phyloP scores from a whole-genome alignment of 2,329 filamentous ascomycete species.

The Orbilia oligospora region DNA sequence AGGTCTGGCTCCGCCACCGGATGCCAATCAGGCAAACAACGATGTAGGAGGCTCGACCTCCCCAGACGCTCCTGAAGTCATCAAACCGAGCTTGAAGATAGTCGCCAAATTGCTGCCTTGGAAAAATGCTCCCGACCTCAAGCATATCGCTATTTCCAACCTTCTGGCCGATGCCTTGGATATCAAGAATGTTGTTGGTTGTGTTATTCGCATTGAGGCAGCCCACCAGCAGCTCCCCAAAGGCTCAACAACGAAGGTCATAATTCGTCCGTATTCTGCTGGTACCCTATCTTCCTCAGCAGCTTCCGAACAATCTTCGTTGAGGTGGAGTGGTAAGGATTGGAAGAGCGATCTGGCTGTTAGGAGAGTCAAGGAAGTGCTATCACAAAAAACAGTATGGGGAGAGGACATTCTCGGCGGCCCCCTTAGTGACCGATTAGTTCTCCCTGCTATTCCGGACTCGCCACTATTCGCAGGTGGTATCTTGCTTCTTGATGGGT shows the following conservation, averaged over 20 bases:
- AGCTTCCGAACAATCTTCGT: constrained; percentile 53
- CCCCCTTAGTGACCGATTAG: constrained; percentile 88
- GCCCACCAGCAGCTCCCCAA: constrained; percentile 80
- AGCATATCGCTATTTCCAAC: constrained; percentile 83
- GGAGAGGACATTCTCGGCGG: constrained; percentile 78
- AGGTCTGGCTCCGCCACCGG: constrained; percentile 79
- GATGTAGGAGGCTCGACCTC: constrained; percentile 74
- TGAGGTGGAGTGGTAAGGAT: constrained; percentile 62
- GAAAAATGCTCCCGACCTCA: constrained; percentile 87
- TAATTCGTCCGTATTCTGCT: constrained; percentile 82
- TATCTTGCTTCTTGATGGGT: constrained; percentile 79
- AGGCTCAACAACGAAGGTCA: constrained; percentile 77
- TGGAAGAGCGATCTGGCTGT: constrained; percentile 63
- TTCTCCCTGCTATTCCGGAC: constrained; percentile 76
- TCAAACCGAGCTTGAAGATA: constrained; percentile 71
- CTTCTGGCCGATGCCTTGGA: constrained; percentile 81
- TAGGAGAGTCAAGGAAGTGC: constrained; percentile 62
- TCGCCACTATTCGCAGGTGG: constrained; percentile 76
- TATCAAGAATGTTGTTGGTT: constrained; percentile 79
- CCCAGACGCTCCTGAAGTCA: constrained; percentile 67
- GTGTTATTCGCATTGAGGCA: constrained; percentile 87
- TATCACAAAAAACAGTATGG: constrained; percentile 61
- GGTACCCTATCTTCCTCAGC: constrained; percentile 42
- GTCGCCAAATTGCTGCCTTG: constrained; percentile 83
- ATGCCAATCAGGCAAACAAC: constrained; percentile 74